phyloP scores from a whole-genome alignment of 2,329 filamentous ascomycete species.

The Epichloe brachyelytri region DNA sequence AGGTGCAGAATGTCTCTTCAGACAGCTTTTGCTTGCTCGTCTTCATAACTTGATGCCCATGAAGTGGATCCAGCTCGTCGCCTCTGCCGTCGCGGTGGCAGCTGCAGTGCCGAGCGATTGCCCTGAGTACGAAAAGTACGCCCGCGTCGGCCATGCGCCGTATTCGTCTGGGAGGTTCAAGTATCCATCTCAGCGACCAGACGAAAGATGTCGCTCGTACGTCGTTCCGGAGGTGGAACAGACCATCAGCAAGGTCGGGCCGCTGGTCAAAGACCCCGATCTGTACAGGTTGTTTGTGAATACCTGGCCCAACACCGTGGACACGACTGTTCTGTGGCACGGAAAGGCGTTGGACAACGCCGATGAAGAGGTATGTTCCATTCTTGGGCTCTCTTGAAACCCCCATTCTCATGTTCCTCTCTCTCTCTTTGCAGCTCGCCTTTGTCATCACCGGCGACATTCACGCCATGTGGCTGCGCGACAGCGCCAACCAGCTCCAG shows the following conservation, averaged over 20 bases:
- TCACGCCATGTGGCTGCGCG: constrained; percentile 85
- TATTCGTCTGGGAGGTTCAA: constrained; percentile 63
- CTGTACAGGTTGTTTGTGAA: constrained; percentile 60
- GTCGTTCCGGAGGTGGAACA: constrained; percentile 63
- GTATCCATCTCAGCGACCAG: constrained; percentile 71
- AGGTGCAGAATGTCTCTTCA: too few species aligned
- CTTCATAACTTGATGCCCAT: not conserved
- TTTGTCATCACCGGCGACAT: constrained; percentile 83
- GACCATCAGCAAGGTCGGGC: constrained; percentile 55
- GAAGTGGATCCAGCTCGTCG: constrained; percentile 4
- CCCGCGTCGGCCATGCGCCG: constrained; percentile 43
- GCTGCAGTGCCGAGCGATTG: constrained; percentile 16
- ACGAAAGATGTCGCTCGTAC: constrained; percentile 67
- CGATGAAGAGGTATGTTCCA: constrained; percentile 39
- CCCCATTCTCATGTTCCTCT: not conserved
- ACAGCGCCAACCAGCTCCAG: constrained; percentile 71
- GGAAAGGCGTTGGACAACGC: constrained; percentile 43
- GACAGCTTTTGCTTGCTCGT: not conserved
- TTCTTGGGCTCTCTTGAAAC: too few species aligned
- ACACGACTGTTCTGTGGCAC: constrained; percentile 59
- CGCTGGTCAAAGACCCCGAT: constrained; percentile 62
- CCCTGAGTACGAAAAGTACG: constrained; percentile 23
- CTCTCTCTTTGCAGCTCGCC: constrained; percentile 36
- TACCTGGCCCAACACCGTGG: constrained; percentile 61
- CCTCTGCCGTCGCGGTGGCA: constrained; percentile 21